Evolutionary conservation across 2,329 filamentous ascomycete genomes (phyloP).

Genomic region (Cadophora malorum): DNA sequence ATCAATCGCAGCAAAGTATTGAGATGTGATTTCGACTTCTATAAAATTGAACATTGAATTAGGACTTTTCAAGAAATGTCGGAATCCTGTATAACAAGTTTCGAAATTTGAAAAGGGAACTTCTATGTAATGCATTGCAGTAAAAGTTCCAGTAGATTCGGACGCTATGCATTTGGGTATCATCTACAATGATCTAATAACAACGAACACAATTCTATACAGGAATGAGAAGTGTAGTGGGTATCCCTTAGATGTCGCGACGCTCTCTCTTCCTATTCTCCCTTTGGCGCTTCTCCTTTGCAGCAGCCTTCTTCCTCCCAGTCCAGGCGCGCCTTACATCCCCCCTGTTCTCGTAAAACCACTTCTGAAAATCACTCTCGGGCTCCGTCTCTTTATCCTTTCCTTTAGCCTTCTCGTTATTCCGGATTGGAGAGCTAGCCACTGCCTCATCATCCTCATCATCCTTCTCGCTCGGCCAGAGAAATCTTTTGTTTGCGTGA

Average conservation of each 20-base stretch:
- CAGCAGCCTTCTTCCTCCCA: constrained; percentile 64
- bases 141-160: not conserved
- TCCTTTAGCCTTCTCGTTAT: constrained; percentile 28
- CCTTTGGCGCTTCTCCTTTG: constrained; percentile 71
- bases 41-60: too few species aligned
- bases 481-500: constrained; percentile 69
- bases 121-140: not conserved
- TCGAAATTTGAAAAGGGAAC: not conserved
- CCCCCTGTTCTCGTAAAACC: constrained; percentile 72
- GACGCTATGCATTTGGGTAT: constrained; percentile 13
- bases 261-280: constrained; percentile 63
- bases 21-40: not conserved
- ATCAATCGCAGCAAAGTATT: not conserved
- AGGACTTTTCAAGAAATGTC: too few species aligned
- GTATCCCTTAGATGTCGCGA: constrained; percentile 29
- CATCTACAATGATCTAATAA: constrained; percentile 17
- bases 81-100: too few species aligned
- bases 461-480: constrained; percentile 57
- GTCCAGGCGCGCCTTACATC: constrained; percentile 72
- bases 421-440: constrained; percentile 31
- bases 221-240: not conserved
- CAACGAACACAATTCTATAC: not conserved
- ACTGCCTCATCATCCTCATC: constrained; percentile 51
- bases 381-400: constrained; percentile 37
- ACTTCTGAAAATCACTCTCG: constrained; percentile 64